A percentile compares a stretch with the other conserved stretches of the same genome.
These are phyloP conservation scores for Populus hybrid DNA, from an alignment of 441 rosid genomes.

Conservation along the genomic window DNA sequence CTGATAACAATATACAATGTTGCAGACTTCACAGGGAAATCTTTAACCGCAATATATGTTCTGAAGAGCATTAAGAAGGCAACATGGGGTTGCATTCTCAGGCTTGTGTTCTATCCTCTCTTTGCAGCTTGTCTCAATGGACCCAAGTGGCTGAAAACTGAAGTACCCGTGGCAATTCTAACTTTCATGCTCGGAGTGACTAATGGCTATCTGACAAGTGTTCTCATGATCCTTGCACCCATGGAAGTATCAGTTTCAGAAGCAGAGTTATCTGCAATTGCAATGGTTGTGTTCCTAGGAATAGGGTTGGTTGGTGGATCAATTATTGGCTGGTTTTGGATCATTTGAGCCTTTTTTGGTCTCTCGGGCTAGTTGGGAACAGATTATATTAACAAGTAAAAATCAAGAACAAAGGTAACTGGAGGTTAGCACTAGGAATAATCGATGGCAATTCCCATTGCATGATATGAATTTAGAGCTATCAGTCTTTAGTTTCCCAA, in stretches of 20 bases:
- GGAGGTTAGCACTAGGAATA: background rate
- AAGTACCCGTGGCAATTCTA: conserved; percentile 49
- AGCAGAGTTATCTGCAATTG: conserved; percentile 71
- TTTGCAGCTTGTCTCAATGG: conserved; percentile 67
- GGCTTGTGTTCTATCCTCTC: conserved; percentile 71
- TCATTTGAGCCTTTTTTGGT: conserved; percentile 27
- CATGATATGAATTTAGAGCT: background rate
- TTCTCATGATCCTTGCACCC: conserved; percentile 67
- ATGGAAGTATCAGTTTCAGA: conserved; percentile 61
- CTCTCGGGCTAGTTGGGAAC: background rate
- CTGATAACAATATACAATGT: conserved; percentile 66
- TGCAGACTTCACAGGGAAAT: conserved; percentile 73
- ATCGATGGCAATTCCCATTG: background rate
- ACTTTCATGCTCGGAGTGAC: conserved; percentile 69
- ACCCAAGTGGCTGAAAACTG: conserved; percentile 67
- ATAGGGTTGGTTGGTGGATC: conserved; percentile 74
- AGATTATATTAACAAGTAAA: conserved; percentile 7
- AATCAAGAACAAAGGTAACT: conserved; percentile 3
- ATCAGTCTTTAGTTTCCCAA: background rate
- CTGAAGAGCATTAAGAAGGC: conserved; percentile 45
- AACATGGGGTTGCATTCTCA: conserved; percentile 54
- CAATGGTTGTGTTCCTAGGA: conserved; percentile 71
- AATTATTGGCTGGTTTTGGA: conserved; percentile 11
- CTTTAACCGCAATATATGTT: conserved; percentile 58
- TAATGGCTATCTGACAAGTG: conserved; percentile 76